phyloP scores from a whole-genome alignment of 257 asterid genomes.

The Ajuga chamaepitys region DNA sequence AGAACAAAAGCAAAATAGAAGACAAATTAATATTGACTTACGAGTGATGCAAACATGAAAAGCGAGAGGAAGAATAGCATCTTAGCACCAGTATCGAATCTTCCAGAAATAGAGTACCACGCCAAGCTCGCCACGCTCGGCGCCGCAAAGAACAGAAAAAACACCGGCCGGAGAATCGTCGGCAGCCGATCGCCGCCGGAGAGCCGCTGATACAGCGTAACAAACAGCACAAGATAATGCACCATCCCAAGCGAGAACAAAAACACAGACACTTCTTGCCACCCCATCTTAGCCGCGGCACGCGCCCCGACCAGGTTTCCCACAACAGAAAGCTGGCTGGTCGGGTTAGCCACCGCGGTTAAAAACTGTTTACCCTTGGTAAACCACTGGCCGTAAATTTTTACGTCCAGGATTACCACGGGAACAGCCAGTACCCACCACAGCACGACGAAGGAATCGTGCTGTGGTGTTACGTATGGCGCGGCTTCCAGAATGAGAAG shows the following conservation, averaged over 20 bases:
- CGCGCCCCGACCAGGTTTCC: constrained; percentile 64
- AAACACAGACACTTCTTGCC: constrained; percentile 40
- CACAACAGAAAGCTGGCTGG: constrained; percentile 55
- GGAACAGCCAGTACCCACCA: constrained; percentile 59
- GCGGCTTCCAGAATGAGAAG: constrained; percentile 49
- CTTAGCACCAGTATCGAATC: constrained; percentile 47
- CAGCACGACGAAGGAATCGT: constrained; percentile 15
- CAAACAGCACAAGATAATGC: constrained; percentile 67
- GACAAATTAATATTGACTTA: constrained; percentile 9
- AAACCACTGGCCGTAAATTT: constrained; percentile 71
- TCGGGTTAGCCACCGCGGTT: constrained; percentile 57
- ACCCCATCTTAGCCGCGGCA: constrained; percentile 68
- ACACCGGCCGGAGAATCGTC: constrained; percentile 46
- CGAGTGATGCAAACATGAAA: constrained; percentile 57
- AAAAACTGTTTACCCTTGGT: constrained; percentile 44
- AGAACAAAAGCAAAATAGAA: neutral
- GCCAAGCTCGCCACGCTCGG: constrained; percentile 70
- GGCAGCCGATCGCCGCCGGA: constrained; percentile 50
- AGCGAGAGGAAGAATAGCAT: constrained; percentile 69
- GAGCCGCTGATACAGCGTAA: constrained; percentile 55
- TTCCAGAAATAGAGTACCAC: constrained; percentile 57
- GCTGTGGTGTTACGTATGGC: constrained; percentile 34
- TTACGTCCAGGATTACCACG: constrained; percentile 43
- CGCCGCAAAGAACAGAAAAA: constrained; percentile 53
- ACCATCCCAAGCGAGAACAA: constrained; percentile 58